Evolutionary conservation across 1,284 basidiomycete species (phyloP).

Genomic region (Cutaneotrichosporon sp.): DNA sequence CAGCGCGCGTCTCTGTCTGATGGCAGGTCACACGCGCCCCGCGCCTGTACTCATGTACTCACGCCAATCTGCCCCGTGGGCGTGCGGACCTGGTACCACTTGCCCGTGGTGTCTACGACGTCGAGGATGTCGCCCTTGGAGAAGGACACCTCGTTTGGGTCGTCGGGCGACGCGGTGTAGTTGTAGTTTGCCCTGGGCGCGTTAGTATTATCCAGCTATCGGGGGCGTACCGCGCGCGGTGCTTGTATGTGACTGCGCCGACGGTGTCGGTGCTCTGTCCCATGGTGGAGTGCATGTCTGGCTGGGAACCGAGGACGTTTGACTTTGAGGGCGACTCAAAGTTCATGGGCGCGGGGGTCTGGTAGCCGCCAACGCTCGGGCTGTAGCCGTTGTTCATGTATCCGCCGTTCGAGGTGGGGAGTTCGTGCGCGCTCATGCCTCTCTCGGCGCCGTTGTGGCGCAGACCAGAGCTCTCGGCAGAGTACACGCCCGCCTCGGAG

Average conservation of each 20-base stretch:
- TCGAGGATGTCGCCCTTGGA: conserved; percentile 89
- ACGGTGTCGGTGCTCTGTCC: conserved; percentile 6
- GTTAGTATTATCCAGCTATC: background rate
- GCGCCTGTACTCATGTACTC: conserved; percentile 22
- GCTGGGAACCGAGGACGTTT: background rate
- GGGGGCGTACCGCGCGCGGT: conserved; percentile 13
- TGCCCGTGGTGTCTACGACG: conserved; percentile 84
- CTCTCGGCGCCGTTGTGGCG: conserved; percentile 21
- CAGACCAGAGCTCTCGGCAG: conserved; percentile 12
- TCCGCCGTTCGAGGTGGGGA: conserved; percentile 18
- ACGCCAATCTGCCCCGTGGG: conserved; percentile 71
- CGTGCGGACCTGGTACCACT: conserved; percentile 94
- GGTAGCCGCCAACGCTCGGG: background rate
- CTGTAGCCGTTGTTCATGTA: conserved; percentile 15
- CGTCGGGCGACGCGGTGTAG: conserved; percentile 87
- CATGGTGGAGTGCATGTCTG: background rate
- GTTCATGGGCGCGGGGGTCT: conserved; percentile 1
- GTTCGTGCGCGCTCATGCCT: conserved; percentile 28
- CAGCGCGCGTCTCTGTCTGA: too few species aligned
- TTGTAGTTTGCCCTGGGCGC: conserved; percentile 38
- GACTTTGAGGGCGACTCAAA: background rate
- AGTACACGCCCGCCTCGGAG: conserved; percentile 11
- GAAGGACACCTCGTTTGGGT: conserved; percentile 95
- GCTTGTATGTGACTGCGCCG: conserved; percentile 11
- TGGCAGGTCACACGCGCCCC: too few species aligned